Percentiles rank a stretch among this genome's conserved stretches.
These are phyloP conservation scores for Dothideomycetes sp. DNA, from an alignment of 2,329 filamentous ascomycete genomes.

Conservation along the genomic window DNA sequence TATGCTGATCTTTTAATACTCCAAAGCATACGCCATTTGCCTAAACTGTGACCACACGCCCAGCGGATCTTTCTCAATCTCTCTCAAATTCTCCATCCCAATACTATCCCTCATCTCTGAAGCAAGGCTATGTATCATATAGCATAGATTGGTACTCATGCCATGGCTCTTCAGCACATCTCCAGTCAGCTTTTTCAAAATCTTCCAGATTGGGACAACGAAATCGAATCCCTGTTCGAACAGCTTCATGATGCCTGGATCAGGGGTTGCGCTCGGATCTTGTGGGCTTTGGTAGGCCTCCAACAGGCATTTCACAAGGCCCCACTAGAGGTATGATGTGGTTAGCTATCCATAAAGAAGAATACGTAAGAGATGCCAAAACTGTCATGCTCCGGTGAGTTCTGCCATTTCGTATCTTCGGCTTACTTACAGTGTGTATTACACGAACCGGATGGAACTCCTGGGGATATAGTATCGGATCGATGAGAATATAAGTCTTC, in stretches of 20 bases:
- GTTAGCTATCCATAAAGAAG: no score
- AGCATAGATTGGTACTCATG: not conserved
- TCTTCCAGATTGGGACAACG: slow-evolving; percentile 12
- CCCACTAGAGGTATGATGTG: no score
- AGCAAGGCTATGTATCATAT: not conserved
- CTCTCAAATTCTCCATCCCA: not conserved
- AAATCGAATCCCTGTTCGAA: slow-evolving; percentile 13
- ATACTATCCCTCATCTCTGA: not conserved
- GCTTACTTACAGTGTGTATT: slow-evolving; percentile 41
- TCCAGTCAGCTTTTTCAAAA: slow-evolving; percentile 9
- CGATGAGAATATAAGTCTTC: slow-evolving; percentile 42
- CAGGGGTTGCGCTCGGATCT: not conserved
- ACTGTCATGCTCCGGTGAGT: no score
- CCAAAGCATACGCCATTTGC: not conserved
- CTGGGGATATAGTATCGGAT: slow-evolving; percentile 43
- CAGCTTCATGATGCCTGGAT: slow-evolving; percentile 1
- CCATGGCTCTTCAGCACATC: slow-evolving; percentile 15
- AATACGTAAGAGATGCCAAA: no score
- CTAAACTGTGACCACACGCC: slow-evolving; percentile 3
- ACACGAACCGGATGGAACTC: slow-evolving; percentile 46
- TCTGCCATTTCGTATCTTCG: no score
- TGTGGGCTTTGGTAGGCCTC: slow-evolving; percentile 19
- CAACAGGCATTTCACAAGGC: slow-evolving; percentile 29
- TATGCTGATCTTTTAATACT: not conserved
- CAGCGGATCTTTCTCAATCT: slow-evolving; percentile 4